Evolutionary conservation across 306 rosid genomes (phyloP), one percentile per base, ranked within the genome.

Genomic region (Lablab purpureus): DNA sequence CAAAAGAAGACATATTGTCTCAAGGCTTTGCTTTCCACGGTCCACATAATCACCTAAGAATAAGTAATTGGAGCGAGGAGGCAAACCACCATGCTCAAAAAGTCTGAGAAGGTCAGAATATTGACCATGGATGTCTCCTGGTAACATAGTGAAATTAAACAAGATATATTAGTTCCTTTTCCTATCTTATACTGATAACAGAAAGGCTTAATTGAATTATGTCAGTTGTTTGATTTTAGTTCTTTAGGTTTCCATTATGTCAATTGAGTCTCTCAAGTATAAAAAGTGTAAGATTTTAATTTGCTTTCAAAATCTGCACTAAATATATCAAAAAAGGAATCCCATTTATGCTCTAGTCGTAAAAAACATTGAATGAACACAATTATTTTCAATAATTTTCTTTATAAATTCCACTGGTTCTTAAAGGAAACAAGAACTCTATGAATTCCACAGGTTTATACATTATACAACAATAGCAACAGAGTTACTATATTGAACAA

Each of bases 21-120:
- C 86, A 3, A 84, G 47, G 8, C 87, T 84, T 71, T 84, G 87
- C 73, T 79, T 84, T 36, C 87, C 87, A 15, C 87, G 87, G 45
- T 84, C 87, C 18, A 84, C 87, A 62, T 84, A 84, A 13, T 84
- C 87, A 0, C 87, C 87, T 52, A 84, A 32, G 49, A 84, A 84
- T 12, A 84, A 62, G 74, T 84, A 84, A 34, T 84, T 84, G 40
- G 87, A 76, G 36, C 74, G 77, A 62, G 87, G 87, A 50, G 87
- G 87, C 4, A 84, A 80, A 43, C 87, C 84, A 58, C 87, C 87
- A 68, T 84, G 73, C 55, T 84, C 87, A 49, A 84, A 84, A 7
- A 84, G 65, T 60, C 81, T 84, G 18, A 84, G 63, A 11, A 84
- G 81, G 27, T 84, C 87, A 3, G 81, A 49, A 74, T 79, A 84